phyloP scores from a whole-genome alignment of 1,284 basidiomycete genomes.

The Apiotrichum domesticum region DNA sequence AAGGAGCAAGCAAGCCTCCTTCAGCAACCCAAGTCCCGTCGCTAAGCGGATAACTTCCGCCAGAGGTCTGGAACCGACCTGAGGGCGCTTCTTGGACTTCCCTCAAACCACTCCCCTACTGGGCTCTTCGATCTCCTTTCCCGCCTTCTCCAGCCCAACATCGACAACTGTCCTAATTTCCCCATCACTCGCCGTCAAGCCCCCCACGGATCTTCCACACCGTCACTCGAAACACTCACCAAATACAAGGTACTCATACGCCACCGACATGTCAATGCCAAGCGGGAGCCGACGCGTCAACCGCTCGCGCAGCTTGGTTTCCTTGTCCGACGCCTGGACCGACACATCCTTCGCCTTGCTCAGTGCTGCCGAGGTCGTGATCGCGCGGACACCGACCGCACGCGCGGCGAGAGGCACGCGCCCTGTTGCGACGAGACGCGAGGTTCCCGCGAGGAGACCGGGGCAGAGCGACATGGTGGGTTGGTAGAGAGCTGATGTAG shows the following conservation, averaged over 20 bases:
- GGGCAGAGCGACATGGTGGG: constrained; percentile 11
- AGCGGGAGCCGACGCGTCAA: constrained; percentile 5
- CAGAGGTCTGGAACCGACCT: too few species aligned
- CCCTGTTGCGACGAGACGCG: neutral
- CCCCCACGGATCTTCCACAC: too few species aligned
- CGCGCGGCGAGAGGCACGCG: neutral
- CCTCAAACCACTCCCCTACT: too few species aligned
- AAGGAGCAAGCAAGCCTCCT: too few species aligned
- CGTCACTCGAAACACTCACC: constrained; percentile 4
- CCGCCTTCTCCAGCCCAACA: too few species aligned
- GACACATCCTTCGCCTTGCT: neutral
- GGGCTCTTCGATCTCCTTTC: too few species aligned
- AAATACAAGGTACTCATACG: neutral
- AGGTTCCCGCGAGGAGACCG: constrained; percentile 13
- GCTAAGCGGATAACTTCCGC: too few species aligned
- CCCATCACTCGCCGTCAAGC: too few species aligned
- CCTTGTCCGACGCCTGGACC: constrained; percentile 10
- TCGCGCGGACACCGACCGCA: neutral
- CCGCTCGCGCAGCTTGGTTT: constrained; percentile 8
- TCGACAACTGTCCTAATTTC: too few species aligned
- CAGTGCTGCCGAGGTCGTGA: neutral
- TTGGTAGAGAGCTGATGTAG: neutral
- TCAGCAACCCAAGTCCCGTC: too few species aligned
- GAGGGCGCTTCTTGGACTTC: too few species aligned
- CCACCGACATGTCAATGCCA: constrained; percentile 2